Evolutionary conservation across 2,329 filamentous ascomycete genomes (phyloP), one percentile per base, ranked within the genome.

Genomic region (Sporothrix humicola): DNA sequence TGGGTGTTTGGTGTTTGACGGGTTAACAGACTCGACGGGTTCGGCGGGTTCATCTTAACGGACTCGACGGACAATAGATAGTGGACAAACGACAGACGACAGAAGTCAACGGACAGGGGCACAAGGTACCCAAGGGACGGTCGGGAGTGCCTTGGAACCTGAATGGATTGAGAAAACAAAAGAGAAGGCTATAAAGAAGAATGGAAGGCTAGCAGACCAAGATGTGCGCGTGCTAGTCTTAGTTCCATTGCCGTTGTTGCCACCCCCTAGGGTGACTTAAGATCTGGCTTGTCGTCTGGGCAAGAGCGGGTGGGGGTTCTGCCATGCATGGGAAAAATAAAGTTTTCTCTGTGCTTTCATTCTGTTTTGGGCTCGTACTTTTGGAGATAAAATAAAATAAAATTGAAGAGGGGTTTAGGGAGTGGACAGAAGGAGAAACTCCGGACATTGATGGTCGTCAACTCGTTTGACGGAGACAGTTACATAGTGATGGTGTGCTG

Each of bases 261-360:
- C 61, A 66, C 61, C 42, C 42, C 61, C 61, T 65, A 46, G 61
- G 61, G 61, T 66, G 61, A 9, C 31, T 26, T 12, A 26, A 26
- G 12, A 63, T 63, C 37, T 63, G 17, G 52, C 20, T 23, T 9
- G n/a, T 26, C 4, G 8, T 42, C 42, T 48, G 12, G 52, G 42
- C 42, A 15, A 10, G 61, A 66, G 58, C 37, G 61, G 46, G 61
- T 65, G 61, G 61, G 37, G 61, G n/a, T 56, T 5, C 12, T 65
- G 61, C 61, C 61, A 65, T 65, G 61, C 61, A 48, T 66, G 61
- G 59, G 20, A 66, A 65, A 65, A 66, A 66, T 66, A 66, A 66
- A 66, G 42, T 66, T 66, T 66, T 66, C 10, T 9, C 10, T 9
- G n/a, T 37, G 31, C 31, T 37, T 37, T 58, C n/a, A n/a, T 52